Evolutionary conservation across 345 rosid species (phyloP), one percentile per base, ranked within the genome.

Genomic region (Barbarea vulgaris): DNA sequence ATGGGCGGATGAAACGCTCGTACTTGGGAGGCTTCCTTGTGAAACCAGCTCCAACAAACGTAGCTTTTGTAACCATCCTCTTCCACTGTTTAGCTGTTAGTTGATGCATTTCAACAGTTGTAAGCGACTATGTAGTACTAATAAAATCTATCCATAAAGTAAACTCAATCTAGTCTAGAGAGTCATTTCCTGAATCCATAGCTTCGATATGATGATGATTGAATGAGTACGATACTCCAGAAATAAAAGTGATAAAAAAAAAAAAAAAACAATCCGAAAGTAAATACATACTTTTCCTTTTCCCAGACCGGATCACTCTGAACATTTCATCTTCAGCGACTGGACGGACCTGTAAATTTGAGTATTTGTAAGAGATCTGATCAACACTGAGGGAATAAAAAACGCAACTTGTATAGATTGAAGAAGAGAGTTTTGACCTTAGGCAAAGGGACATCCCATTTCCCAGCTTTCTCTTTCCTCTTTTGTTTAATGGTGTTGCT

Each of bases 321-420:
- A 94, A 91, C 97, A 94, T 91, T 76, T 94, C 99, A 79, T 95
- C 99, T 80, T 95, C 99, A 15, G 99, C 99, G 12, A 95, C 96
- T 13, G 97, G 99, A 82, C 99, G 89, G 15, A 92, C 98, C 98
- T 95, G 82, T 31, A 85, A 60, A 24, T 12, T 54, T 21, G 5
- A 56, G 37, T 14, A 55, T 44, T 28, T 28, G 44, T 7, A 19
- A 47, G 47, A 46, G n/a, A 13, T 4, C 2, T 14, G 18, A 22
- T n/a, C n/a, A n/a, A 64, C 36, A 42, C 34, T 30, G 0, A 72
- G 30, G 27, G 13, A 47, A 36, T 9, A 44, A 2, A 63, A 36
- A 58, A 48, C 44, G 4, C 4, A 46, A 17, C 22, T 7, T 17
- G 22, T 17, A 8, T 17, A 46, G 3, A 46, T 7, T 1, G 6